Conservation (phyloP, 305 asterid genomes). For the Caryopteris hybrid region DNA sequence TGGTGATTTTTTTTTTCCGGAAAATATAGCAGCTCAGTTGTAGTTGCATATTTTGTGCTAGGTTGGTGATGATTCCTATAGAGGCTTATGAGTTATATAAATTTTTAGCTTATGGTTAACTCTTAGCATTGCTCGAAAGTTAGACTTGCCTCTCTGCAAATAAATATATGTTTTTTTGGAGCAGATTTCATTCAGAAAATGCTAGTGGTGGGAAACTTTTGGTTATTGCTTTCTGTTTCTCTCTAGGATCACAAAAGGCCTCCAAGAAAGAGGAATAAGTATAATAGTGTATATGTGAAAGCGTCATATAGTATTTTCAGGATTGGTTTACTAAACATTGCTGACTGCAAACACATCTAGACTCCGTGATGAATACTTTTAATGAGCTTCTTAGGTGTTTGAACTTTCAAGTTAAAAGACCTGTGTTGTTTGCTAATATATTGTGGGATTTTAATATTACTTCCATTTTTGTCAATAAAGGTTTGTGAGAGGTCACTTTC, state of each 20-base stretch:
- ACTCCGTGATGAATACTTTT: not conserved
- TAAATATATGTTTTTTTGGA: not conserved
- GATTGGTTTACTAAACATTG: not conserved
- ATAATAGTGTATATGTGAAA: not conserved
- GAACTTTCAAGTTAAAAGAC: too few relatives aligned
- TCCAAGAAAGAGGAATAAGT: not conserved
- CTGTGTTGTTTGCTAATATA: too few relatives aligned
- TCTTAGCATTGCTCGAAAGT: not conserved
- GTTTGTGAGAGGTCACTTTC: conserved; percentile 90
- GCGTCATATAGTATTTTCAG: not conserved
- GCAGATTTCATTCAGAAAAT: not conserved
- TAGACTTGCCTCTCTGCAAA: not conserved
- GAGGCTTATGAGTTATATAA: not conserved
- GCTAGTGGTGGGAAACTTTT: too few relatives aligned
- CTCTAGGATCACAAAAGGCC: not conserved
- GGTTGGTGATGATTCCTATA: not conserved
- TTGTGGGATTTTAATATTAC: not conserved
- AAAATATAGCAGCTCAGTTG: not conserved
- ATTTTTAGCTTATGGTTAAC: not conserved
- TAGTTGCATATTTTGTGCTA: not conserved
- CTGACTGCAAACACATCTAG: not conserved
- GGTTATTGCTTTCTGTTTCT: not conserved
- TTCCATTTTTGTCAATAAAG: conserved; percentile 23
- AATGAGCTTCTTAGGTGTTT: not conserved
- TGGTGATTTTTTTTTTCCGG: not conserved